phyloP scores from a whole-genome alignment of 768 basidiomycete genomes.

The Cyathus striatus region DNA sequence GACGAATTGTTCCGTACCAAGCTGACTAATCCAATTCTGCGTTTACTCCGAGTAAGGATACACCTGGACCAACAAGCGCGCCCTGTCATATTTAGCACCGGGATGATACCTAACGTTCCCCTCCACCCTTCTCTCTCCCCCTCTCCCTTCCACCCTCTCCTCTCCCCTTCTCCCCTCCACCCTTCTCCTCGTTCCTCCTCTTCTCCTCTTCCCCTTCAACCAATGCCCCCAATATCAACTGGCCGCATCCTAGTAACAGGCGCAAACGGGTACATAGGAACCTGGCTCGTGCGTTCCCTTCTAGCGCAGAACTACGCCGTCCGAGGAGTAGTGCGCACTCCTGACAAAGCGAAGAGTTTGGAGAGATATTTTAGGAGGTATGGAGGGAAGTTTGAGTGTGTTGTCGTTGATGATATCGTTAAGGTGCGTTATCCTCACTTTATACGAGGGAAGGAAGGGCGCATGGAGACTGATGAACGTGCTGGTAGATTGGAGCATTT shows the following conservation, averaged over 20 bases:
- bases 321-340: conserved; percentile 19
- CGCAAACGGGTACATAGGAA: conserved; percentile 22
- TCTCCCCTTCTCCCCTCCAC: too few relatives aligned
- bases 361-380: conserved; percentile 14
- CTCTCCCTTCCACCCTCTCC: too few relatives aligned
- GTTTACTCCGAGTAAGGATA: too few relatives aligned
- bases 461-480: too few relatives aligned
- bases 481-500: conserved; percentile 48
- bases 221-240: not conserved
- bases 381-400: conserved; percentile 20
- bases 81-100: too few relatives aligned
- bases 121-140: too few relatives aligned
- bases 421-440: conserved; percentile 7
- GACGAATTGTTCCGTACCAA: too few relatives aligned
- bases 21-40: too few relatives aligned
- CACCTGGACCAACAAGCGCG: too few relatives aligned
- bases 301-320: conserved; percentile 22
- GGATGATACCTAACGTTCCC: too few relatives aligned
- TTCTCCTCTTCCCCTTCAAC: too few relatives aligned
- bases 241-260: conserved; percentile 20
- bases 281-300: conserved; percentile 21
- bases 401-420: conserved; percentile 18
- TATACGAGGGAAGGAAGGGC: not conserved
- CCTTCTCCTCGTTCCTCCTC: too few relatives aligned
- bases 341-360: conserved; percentile 15